Evolutionary conservation across 2,329 filamentous ascomycete species (phyloP).

Genomic region (Penicillium italicum): DNA sequence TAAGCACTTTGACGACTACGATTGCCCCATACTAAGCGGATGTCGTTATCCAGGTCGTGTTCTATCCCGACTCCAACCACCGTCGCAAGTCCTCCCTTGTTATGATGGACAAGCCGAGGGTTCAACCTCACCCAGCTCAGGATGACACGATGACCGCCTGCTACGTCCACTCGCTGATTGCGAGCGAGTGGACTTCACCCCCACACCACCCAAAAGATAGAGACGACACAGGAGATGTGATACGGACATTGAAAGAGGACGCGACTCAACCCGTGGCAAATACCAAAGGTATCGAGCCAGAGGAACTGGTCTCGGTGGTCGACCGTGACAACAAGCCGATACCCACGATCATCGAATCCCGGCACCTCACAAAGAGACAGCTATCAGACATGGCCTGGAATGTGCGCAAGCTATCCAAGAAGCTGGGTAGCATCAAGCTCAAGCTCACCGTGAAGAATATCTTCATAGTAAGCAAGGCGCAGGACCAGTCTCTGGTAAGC

Average conservation of each 20-base stretch:
- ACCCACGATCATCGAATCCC: slow-evolving; percentile 53
- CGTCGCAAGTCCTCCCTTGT: slow-evolving; percentile 61
- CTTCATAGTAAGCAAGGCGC: slow-evolving; percentile 87
- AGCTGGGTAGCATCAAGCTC: slow-evolving; percentile 76
- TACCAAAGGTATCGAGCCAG: slow-evolving; percentile 20
- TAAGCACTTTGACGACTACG: slow-evolving; percentile 10
- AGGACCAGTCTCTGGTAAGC: slow-evolving; percentile 73
- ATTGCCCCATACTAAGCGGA: neutral
- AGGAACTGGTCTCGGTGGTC: slow-evolving; percentile 24
- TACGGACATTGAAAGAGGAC: slow-evolving; percentile 15
- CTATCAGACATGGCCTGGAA: slow-evolving; percentile 96
- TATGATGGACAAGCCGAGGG: slow-evolving; percentile 39
- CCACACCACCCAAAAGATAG: slow-evolving; percentile 8
- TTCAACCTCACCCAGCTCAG: slow-evolving; percentile 37
- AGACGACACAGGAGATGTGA: slow-evolving; percentile 14
- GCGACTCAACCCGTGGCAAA: slow-evolving; percentile 15
- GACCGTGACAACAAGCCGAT: slow-evolving; percentile 28
- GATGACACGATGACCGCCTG: slow-evolving; percentile 50
- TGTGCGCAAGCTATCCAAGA: slow-evolving; percentile 83
- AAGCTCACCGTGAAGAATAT: slow-evolving; percentile 77
- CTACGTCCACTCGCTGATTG: slow-evolving; percentile 60
- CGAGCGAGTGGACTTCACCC: slow-evolving; percentile 31
- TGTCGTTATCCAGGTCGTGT: slow-evolving; percentile 50
- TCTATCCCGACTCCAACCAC: slow-evolving; percentile 50
- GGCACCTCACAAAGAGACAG: slow-evolving; percentile 92